Conservation (phyloP, 306 rosid species). For the Cucurbita pepo region DNA sequence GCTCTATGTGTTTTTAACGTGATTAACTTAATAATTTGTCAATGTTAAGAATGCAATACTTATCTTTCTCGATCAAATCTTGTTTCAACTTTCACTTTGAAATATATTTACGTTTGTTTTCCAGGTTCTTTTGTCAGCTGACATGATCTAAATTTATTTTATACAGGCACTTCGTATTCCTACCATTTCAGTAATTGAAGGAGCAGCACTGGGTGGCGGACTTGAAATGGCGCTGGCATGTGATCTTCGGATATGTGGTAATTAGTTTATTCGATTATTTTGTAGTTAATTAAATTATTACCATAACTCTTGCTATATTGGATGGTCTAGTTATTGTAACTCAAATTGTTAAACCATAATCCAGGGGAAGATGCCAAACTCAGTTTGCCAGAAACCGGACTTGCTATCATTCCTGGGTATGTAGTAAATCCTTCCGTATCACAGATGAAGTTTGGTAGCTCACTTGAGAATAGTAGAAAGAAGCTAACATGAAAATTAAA, state of each 20-base stretch:
- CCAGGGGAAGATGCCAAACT: constrained; percentile 61
- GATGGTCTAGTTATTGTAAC: constrained; percentile 3
- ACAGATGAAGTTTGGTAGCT: not conserved
- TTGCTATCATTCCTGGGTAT: constrained; percentile 94
- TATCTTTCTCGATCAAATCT: not conserved
- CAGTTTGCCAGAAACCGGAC: constrained; percentile 96
- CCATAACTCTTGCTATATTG: constrained; percentile 7
- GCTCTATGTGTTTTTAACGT: not conserved
- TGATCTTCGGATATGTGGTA: constrained; percentile 93
- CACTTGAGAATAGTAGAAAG: not conserved
- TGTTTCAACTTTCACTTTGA: not conserved
- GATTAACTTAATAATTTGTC: not conserved
- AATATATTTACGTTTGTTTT: not conserved
- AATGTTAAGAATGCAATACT: not conserved
- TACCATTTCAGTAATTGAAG: constrained; percentile 80
- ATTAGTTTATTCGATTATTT: not conserved
- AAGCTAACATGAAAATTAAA: not conserved
- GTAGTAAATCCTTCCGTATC: constrained; percentile 9
- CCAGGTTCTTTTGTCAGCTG: constrained; percentile 5
- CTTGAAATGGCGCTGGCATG: constrained; percentile 93
- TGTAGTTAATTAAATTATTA: not conserved
- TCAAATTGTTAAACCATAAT: constrained; percentile 12
- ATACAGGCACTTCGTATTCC: constrained; percentile 56
- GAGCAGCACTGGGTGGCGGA: constrained; percentile 93
- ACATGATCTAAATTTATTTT: constrained; percentile 8